phyloP scores from a whole-genome alignment of 2,329 filamentous ascomycete species.

The Hymenoscyphus salicellus region DNA sequence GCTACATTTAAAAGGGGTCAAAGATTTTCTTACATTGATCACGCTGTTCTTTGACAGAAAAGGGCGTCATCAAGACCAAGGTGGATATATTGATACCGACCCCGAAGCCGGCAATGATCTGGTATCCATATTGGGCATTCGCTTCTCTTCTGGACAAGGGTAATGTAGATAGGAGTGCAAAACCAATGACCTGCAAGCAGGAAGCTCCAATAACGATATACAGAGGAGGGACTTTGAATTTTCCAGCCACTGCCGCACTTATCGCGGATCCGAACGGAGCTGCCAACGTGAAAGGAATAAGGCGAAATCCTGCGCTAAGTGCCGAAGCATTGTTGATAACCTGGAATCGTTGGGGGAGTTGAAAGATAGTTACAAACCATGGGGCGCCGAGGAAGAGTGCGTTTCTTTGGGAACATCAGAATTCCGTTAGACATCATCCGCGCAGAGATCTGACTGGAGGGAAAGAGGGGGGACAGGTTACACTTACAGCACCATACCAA shows the following conservation, averaged over 20 bases:
- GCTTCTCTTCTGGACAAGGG: neutral
- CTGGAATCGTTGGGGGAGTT: conserved; percentile 4
- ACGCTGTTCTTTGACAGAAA: neutral
- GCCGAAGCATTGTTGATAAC: neutral
- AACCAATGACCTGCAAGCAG: neutral
- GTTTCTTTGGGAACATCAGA: neutral
- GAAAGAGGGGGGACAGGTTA: neutral
- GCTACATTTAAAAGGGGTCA: neutral
- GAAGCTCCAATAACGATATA: neutral
- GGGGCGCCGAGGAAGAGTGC: neutral
- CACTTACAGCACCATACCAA: conserved; percentile 15
- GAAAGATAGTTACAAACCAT: neutral
- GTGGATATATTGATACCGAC: conserved; percentile 1
- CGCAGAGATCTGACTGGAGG: neutral
- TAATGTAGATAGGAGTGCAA: neutral
- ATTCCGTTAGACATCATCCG: neutral
- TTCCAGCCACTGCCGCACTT: neutral
- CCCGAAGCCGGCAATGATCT: conserved; percentile 7
- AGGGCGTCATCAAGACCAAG: neutral
- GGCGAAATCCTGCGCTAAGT: neutral
- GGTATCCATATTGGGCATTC: conserved; percentile 1
- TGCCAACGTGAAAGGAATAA: neutral
- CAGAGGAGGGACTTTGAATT: neutral
- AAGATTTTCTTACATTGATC: neutral
- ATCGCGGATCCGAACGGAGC: neutral